A percentile compares a stretch with the other conserved stretches of the same genome.
Evolutionary conservation across 495 filamentous ascomycete genomes (phyloP).

Genomic region (Trichoderma parareesei): DNA sequence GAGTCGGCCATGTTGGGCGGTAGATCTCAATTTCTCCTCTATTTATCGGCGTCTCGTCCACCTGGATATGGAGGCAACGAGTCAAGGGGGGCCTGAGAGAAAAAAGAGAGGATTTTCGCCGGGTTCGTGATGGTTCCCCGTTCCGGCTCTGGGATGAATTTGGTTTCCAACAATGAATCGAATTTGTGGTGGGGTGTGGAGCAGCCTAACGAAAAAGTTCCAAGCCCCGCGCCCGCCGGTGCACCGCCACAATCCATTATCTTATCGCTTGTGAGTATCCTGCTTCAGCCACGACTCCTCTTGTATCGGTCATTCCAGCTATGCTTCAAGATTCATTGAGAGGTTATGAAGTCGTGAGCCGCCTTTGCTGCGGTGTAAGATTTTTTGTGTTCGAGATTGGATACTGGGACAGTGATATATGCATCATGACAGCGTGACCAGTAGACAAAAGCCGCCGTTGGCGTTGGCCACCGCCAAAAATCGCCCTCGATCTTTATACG

Average conservation of each 20-base stretch:
- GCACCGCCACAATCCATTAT: background rate
- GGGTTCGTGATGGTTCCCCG: constrained; percentile 4
- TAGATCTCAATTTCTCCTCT: background rate
- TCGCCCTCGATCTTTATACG: background rate
- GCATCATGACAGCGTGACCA: background rate
- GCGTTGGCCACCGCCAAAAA: background rate
- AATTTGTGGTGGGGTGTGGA: constrained; percentile 15
- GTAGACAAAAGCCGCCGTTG: background rate
- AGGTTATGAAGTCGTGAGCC: too few relatives aligned
- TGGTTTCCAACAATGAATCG: constrained; percentile 10
- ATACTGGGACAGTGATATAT: background rate
- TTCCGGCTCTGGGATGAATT: constrained; percentile 6
- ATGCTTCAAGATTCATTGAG: too few relatives aligned
- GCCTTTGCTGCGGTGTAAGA: too few relatives aligned
- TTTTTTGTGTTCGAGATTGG: too few relatives aligned
- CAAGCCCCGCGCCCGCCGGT: constrained; percentile 8
- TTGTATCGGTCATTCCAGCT: too few relatives aligned
- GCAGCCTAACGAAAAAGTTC: constrained; percentile 5
- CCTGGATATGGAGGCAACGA: background rate
- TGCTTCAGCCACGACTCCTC: background rate
- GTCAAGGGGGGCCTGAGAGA: background rate
- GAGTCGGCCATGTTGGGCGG: constrained; percentile 21
- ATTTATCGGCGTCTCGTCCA: background rate
- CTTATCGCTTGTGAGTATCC: background rate
- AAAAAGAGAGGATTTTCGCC: background rate